These are phyloP conservation scores for Aureobasidium zeae DNA, from an alignment of 2,329 filamentous ascomycete genomes.

Conservation along the genomic window DNA sequence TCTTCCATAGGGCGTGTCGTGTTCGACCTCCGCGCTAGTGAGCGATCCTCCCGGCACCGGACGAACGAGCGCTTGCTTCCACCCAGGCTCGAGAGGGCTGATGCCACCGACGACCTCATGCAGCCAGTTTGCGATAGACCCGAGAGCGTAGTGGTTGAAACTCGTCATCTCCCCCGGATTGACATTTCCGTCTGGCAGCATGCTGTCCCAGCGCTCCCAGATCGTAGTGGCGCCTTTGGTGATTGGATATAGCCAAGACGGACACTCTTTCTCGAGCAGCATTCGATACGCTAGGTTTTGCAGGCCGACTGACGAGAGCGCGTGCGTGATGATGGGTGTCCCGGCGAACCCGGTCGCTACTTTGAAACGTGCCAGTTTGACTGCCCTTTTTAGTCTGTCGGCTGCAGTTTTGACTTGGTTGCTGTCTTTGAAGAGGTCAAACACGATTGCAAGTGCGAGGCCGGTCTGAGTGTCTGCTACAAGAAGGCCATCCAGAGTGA, in stretches of 20 bases:
- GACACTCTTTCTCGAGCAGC: conserved; percentile 38
- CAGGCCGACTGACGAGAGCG: conserved; percentile 17
- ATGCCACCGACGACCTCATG: conserved; percentile 38
- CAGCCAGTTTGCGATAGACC: conserved; percentile 41
- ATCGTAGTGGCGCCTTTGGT: conserved; percentile 40
- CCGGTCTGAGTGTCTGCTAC: conserved; percentile 29
- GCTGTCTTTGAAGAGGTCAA: conserved; percentile 21
- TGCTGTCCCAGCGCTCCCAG: conserved; percentile 45
- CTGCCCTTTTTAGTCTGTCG: conserved; percentile 22
- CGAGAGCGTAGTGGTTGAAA: conserved; percentile 45
- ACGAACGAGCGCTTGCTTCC: conserved; percentile 31
- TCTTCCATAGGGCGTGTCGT: conserved; percentile 27
- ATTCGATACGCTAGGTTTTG: conserved; percentile 35
- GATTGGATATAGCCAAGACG: conserved; percentile 43
- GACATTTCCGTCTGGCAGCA: conserved; percentile 36
- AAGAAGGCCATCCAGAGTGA: conserved; percentile 25
- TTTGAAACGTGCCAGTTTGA: conserved; percentile 21
- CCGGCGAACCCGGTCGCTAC: conserved; percentile 44
- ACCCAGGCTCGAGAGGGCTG: conserved; percentile 33
- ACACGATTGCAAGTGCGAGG: conserved; percentile 23
- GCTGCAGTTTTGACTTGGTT: conserved; percentile 18
- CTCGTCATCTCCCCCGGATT: conserved; percentile 43
- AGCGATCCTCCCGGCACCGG: conserved; percentile 29
- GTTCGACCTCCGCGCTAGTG: conserved; percentile 24
- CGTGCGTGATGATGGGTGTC: conserved; percentile 41